Percentiles rank a stretch among this genome's conserved stretches.
These are phyloP conservation scores for Cochliopodium minus DNA, from an alignment of 208 protist genomes.

Conservation along the genomic window DNA sequence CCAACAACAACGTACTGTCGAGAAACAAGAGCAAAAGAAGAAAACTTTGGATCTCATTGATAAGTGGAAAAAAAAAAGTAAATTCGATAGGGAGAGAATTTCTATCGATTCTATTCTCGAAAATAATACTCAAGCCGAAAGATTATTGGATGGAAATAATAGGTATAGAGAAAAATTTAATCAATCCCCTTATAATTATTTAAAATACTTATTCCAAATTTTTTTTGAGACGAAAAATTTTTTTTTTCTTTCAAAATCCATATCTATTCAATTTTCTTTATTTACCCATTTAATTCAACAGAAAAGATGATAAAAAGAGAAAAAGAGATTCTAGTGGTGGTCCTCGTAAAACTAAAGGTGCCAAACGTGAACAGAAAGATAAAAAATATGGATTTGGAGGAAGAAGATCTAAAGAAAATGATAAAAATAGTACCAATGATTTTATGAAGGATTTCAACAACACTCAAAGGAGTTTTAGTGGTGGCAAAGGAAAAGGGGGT, in stretches of 20 bases:
- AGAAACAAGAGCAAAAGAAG: conserved; percentile 1
- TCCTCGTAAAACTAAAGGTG: too few species aligned
- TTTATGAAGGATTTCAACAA: not conserved
- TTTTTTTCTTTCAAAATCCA: too few species aligned
- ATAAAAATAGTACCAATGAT: not conserved
- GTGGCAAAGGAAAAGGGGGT: not conserved
- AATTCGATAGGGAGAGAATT: not conserved
- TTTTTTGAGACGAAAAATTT: too few species aligned
- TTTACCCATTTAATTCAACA: too few species aligned
- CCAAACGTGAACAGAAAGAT: too few species aligned
- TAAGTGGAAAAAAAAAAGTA: not conserved
- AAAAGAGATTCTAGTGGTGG: too few species aligned
- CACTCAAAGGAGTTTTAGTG: not conserved
- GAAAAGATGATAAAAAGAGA: too few species aligned
- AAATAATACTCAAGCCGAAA: not conserved
- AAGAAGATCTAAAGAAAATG: not conserved
- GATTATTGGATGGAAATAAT: not conserved
- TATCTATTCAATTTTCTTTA: too few species aligned
- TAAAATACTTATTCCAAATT: too few species aligned
- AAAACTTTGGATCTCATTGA: not conserved
- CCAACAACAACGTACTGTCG: not conserved
- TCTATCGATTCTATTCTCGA: not conserved
- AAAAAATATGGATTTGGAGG: too few species aligned
- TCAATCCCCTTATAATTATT: not conserved
- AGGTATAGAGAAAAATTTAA: not conserved